A percentile compares a stretch with the other conserved stretches of the same genome.
These are phyloP conservation scores for Phytopythium vexans DNA, from an alignment of 352 stramenopile species.

Conservation along the genomic window DNA sequence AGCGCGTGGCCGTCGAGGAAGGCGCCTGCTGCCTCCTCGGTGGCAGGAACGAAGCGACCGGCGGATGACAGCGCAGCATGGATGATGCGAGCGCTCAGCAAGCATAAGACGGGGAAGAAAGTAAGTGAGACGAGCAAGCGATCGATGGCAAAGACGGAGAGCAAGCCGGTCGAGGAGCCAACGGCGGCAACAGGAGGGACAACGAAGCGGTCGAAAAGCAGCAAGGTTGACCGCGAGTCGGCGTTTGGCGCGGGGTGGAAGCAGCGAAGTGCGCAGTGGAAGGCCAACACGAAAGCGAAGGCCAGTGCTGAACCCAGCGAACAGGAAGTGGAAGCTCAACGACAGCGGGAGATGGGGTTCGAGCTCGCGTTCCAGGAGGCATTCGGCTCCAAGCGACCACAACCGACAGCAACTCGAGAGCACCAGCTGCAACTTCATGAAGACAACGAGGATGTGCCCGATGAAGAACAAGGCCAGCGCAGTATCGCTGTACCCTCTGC, in stretches of 20 bases:
- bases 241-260: constrained; percentile 34
- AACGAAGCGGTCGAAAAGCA: constrained; percentile 8
- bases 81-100: too few relatives aligned
- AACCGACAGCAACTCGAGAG: constrained; percentile 19
- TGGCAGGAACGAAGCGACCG: too few relatives aligned
- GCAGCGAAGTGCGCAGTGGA: constrained; percentile 24
- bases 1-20: too few relatives aligned
- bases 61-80: too few relatives aligned
- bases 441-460: background rate
- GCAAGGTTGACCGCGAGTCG: constrained; percentile 12
- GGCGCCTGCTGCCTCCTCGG: constrained; percentile 1
- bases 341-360: constrained; percentile 35
- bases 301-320: background rate
- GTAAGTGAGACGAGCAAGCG: too few relatives aligned
- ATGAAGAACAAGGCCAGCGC: constrained; percentile 2
- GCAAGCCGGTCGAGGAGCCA: too few relatives aligned
- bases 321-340: constrained; percentile 11
- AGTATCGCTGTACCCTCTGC: background rate
- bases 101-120: too few relatives aligned
- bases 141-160: too few relatives aligned
- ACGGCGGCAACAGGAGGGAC: background rate
- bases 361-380: constrained; percentile 52
- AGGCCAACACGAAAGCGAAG: constrained; percentile 5
- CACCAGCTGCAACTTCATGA: constrained; percentile 2
- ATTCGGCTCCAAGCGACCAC: constrained; percentile 19